Evolutionary conservation across 176 grass and related monocot species (phyloP).

Genomic region (Musa troglodytarum): DNA sequence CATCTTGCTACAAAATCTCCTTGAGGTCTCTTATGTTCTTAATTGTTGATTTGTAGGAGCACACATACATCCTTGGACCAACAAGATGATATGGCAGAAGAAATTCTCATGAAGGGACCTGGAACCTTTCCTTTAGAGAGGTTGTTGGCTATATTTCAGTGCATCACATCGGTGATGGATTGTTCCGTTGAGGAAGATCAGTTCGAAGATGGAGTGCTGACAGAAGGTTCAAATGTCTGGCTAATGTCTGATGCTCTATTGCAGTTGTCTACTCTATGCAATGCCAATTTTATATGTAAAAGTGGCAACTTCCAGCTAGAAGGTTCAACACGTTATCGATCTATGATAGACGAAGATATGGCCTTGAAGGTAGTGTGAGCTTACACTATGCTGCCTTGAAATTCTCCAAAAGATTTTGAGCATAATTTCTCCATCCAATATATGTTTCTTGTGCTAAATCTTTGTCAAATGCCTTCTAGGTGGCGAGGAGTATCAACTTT

Average conservation of each 20-base stretch:
- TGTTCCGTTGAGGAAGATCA: slow-evolving; percentile 41
- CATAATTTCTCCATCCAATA: neutral
- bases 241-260: slow-evolving; percentile 87
- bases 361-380: slow-evolving; percentile 66
- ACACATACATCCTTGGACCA: slow-evolving; percentile 46
- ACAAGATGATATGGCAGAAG: slow-evolving; percentile 58
- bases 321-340: slow-evolving; percentile 68
- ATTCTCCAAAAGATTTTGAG: slow-evolving; percentile 1
- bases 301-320: slow-evolving; percentile 78
- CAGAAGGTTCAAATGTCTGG: slow-evolving; percentile 26
- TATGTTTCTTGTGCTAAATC: slow-evolving; percentile 16
- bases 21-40: neutral
- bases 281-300: slow-evolving; percentile 86
- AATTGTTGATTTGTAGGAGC: slow-evolving; percentile 37
- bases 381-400: slow-evolving; percentile 7
- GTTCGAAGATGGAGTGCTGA: slow-evolving; percentile 14
- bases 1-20: neutral
- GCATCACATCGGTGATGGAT: slow-evolving; percentile 76
- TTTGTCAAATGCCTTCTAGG: slow-evolving; percentile 46
- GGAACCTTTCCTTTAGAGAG: slow-evolving; percentile 90
- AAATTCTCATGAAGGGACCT: slow-evolving; percentile 83
- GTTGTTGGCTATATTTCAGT: slow-evolving; percentile 94
- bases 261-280: slow-evolving; percentile 91
- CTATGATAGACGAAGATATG: slow-evolving; percentile 87
- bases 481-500: slow-evolving; percentile 75